phyloP scores from a whole-genome alignment of 352 stramenopile species.

The Halophytophthora polymorphica region DNA sequence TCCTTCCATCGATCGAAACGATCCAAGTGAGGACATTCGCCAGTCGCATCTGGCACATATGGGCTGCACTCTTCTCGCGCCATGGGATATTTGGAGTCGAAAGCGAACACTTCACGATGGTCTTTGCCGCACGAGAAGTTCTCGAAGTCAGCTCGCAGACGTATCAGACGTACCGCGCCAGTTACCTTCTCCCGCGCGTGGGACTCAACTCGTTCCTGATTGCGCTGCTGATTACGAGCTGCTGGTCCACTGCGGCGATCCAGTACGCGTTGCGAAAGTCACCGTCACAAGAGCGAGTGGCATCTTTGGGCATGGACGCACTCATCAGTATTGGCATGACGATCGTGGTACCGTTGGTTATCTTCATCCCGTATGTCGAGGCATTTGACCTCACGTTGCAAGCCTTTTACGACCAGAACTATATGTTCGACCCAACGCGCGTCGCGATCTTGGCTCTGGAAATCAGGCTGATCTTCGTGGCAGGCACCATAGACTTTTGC shows the following conservation, averaged over 20 bases:
- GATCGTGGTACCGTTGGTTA: constrained; percentile 11
- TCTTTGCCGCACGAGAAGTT: constrained; percentile 18
- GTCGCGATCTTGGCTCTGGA: constrained; percentile 13
- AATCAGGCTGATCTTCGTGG: constrained; percentile 9
- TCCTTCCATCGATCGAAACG: not conserved
- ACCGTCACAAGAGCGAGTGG: constrained; percentile 6
- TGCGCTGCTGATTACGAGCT: constrained; percentile 14
- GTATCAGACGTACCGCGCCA: constrained; percentile 23
- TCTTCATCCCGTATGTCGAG: constrained; percentile 15
- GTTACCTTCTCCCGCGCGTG: constrained; percentile 6
- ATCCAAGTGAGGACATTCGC: not conserved
- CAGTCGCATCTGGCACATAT: constrained; percentile 2
- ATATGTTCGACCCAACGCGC: constrained; percentile 4
- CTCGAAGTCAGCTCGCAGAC: constrained; percentile 23
- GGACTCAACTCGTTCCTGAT: constrained; percentile 14
- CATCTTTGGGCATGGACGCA: constrained; percentile 8
- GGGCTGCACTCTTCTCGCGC: constrained; percentile 11
- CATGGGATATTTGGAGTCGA: constrained; percentile 21
- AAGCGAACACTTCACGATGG: constrained; percentile 22
- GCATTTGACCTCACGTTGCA: constrained; percentile 5
- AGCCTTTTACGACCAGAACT: constrained; percentile 7
- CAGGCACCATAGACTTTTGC: constrained; percentile 4
- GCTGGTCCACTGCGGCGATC: constrained; percentile 18
- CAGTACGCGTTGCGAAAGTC: constrained; percentile 10
- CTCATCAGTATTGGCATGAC: constrained; percentile 17